phyloP scores from a whole-genome alignment of 78 protist genomes.

The Dictyostelium citrinum region DNA sequence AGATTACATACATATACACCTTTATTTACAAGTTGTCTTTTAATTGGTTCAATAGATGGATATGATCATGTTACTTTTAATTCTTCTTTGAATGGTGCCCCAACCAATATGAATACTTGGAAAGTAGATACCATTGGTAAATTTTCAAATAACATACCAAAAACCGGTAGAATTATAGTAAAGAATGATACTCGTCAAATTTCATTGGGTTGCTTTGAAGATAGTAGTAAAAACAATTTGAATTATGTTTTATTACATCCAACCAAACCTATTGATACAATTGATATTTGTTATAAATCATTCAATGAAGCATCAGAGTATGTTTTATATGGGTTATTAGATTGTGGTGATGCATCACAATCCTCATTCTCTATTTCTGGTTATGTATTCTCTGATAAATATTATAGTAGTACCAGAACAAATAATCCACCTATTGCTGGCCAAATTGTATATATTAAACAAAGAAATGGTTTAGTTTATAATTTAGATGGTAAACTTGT shows the following conservation, averaged over 20 bases:
- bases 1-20: neutral
- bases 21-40: neutral
- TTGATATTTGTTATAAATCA: conserved; percentile 25
- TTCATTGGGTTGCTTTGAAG: conserved; percentile 23
- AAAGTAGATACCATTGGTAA: neutral
- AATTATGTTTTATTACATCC: neutral
- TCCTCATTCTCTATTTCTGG: conserved; percentile 4
- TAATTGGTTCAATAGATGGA: conserved; percentile 27
- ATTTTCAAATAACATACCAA: neutral
- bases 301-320: neutral
- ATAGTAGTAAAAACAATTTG: neutral
- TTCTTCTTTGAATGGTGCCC: neutral
- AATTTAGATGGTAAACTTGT: neutral
- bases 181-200: neutral
- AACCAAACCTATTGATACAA: neutral
- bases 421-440: neutral
- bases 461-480: neutral
- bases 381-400: conserved; percentile 6
- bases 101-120: neutral
- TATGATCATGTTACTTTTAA: conserved; percentile 7
- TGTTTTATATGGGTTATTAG: neutral
- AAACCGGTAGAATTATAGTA: neutral
- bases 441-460: neutral
- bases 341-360: neutral
- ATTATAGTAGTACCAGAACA: neutral